Evolutionary conservation across 176 grass and related monocot species (phyloP), one percentile per base, ranked within the genome.

Genomic region (Guadua angustifolia): DNA sequence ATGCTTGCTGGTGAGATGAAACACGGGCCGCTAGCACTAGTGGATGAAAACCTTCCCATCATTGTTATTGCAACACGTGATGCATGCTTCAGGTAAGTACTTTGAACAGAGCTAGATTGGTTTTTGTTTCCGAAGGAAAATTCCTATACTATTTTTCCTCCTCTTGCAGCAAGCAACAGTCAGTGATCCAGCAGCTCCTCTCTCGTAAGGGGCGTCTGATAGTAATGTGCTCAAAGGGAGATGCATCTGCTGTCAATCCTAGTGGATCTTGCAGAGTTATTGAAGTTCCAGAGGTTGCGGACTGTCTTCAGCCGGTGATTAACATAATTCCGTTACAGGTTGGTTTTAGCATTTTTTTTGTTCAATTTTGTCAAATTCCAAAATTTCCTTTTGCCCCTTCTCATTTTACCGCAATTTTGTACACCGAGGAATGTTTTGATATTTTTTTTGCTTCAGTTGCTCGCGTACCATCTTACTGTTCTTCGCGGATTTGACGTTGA

Each of bases 281-380:
- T 81, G 89, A 98, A 84, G 91, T 98, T 56, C 95, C 95, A 56
- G 60, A 57, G 32, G 82, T 93, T 71, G 82, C 78, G 7, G 95
- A 98, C 42, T 98, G 95, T 45, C 89, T 95, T 36, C 93, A 98
- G 74, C 84, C 95, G 15, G 91, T 98, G 45, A 83, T 98, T 55
- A 95, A 98, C 80, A 90, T 98, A 85, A 90, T 98, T 80, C 95
- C 95, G 0, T 65, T 98, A 44, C 92, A 97, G 94, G 94, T 97
- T 78, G 32, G 75, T 64, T 21, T 25, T 35, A 68, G 44, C 36
- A 57, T 24, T 75, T 33, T 33, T 24, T 35, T 26, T 62, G 1
- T 74, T 72, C 4, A 26, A 53, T 65, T 56, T 21, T 4, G 50
- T 49, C 17, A 26, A 8, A 47, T 36, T 46, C 12, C 40, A 18